A percentile compares a stretch with the other conserved stretches of the same genome.
These are phyloP conservation scores for Beauveria australis DNA, from an alignment of 2,329 filamentous ascomycete species.

Conservation along the genomic window DNA sequence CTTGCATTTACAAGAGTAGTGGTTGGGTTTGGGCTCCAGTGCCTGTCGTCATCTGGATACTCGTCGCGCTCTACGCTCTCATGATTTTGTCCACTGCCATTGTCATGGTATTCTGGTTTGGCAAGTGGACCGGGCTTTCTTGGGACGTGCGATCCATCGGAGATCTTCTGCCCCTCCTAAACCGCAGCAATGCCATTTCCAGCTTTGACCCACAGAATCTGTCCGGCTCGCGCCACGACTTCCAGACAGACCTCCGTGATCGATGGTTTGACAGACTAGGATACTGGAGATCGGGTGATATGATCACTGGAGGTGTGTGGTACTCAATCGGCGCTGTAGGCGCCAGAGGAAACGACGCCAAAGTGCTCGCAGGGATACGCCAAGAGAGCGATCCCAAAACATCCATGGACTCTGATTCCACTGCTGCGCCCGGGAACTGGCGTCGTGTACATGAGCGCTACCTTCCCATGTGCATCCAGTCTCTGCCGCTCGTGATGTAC, in stretches of 20 bases:
- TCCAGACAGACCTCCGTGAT: slow-evolving; percentile 44
- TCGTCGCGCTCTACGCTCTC: slow-evolving; percentile 65
- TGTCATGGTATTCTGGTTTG: slow-evolving; percentile 56
- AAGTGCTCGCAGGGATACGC: slow-evolving; percentile 17
- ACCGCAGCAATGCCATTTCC: slow-evolving; percentile 67
- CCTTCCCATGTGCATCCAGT: slow-evolving; percentile 69
- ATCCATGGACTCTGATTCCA: slow-evolving; percentile 23
- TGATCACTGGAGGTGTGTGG: slow-evolving; percentile 58
- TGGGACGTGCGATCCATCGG: slow-evolving; percentile 82
- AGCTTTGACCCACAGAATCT: slow-evolving; percentile 64
- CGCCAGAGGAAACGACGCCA: slow-evolving; percentile 26
- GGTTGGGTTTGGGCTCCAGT: slow-evolving; percentile 75
- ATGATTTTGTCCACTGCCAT: slow-evolving; percentile 45
- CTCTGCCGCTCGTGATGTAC: slow-evolving; percentile 57
- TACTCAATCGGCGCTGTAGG: slow-evolving; percentile 60
- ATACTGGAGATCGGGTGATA: slow-evolving; percentile 69
- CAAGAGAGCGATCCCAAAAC: slow-evolving; percentile 24
- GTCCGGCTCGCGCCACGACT: slow-evolving; percentile 41
- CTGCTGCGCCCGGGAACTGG: slow-evolving; percentile 20
- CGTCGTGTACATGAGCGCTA: slow-evolving; percentile 44
- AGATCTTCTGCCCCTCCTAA: slow-evolving; percentile 69
- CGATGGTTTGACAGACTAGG: slow-evolving; percentile 66
- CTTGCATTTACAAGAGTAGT: slow-evolving; percentile 47
- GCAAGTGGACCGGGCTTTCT: slow-evolving; percentile 62
- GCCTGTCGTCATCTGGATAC: slow-evolving; percentile 68